Percentiles rank a stretch among this genome's conserved stretches.
Evolutionary conservation across 257 asterid genomes (phyloP).

Genomic region (Fraxinus pennsylvanica): DNA sequence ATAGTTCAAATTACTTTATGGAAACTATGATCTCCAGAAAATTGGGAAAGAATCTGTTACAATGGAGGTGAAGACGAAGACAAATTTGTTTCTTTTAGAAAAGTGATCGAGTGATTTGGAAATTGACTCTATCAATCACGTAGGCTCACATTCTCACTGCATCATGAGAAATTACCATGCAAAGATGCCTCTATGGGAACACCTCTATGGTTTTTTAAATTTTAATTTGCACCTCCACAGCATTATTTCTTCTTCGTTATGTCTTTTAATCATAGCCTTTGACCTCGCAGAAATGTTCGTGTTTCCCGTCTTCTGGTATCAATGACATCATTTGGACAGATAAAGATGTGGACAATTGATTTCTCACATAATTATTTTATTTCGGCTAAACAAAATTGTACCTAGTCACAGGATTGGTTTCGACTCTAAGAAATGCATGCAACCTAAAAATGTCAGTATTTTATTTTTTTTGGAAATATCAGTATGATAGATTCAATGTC

Average conservation of each 20-base stretch:
- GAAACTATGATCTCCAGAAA: neutral
- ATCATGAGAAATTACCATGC: conserved; percentile 3
- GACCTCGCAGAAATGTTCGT: neutral
- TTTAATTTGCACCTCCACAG: neutral
- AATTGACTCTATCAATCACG: neutral
- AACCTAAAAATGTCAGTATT: neutral
- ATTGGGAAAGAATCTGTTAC: neutral
- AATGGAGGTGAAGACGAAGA: neutral
- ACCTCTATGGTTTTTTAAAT: neutral
- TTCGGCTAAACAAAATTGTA: neutral
- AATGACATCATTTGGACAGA: neutral
- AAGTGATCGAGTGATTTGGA: neutral
- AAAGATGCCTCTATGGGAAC: neutral
- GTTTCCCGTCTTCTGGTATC: neutral
- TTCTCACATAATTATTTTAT: neutral
- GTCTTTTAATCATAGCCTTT: neutral
- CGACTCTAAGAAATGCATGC: neutral
- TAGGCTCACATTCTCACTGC: neutral
- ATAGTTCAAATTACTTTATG: neutral
- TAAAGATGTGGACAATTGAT: neutral
- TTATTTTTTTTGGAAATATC: neutral
- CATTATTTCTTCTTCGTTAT: neutral
- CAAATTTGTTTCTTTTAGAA: neutral
- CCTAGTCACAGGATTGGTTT: neutral
- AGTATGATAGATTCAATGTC: neutral